These are phyloP conservation scores for Neltuma alba DNA, from an alignment of 306 rosid genomes.

Conservation along the genomic window DNA sequence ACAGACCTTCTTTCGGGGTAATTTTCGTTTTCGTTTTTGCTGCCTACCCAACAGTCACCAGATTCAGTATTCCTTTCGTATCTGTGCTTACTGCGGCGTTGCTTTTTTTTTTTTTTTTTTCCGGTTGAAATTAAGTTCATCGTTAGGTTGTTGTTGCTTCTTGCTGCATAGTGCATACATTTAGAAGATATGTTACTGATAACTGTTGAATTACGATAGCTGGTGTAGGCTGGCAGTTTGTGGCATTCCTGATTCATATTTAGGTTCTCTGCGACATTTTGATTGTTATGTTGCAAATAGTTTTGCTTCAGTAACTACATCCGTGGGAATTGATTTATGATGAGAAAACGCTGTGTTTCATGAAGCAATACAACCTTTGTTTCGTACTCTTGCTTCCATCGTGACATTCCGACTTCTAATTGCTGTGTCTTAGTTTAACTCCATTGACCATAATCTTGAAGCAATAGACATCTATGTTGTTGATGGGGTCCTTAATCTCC, in stretches of 20 bases:
- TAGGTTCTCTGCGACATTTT: neutral
- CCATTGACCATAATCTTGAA: neutral
- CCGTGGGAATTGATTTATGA: neutral
- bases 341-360: neutral
- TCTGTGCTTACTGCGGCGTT: neutral
- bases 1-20: constrained; percentile 74
- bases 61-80: neutral
- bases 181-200: neutral
- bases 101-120: neutral
- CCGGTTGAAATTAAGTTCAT: neutral
- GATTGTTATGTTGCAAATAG: neutral
- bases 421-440: neutral
- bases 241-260: neutral
- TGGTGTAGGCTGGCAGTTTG: neutral
- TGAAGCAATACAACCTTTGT: neutral
- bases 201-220: neutral
- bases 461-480: neutral
- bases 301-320: neutral
- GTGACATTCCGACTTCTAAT: neutral
- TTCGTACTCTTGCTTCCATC: neutral
- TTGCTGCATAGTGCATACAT: neutral
- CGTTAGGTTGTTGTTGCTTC: neutral
- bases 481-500: neutral
- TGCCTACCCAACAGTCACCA: neutral
- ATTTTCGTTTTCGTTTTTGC: neutral